Percentiles rank a stretch among this genome's conserved stretches.
Evolutionary conservation across 306 rosid genomes (phyloP).

Genomic region (Carpinus viminea): DNA sequence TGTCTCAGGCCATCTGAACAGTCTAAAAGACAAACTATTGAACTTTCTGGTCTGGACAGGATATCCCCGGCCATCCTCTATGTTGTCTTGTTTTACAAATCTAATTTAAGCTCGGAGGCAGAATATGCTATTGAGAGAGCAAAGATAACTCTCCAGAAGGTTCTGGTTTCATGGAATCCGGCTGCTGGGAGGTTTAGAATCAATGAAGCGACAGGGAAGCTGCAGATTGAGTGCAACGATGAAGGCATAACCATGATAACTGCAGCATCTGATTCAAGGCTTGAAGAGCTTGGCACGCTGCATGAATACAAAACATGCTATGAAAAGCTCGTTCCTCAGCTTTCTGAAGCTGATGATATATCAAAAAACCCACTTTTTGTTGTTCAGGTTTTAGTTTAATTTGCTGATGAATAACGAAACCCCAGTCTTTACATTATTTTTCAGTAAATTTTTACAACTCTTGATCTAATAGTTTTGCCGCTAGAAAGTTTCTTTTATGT

Average conservation of each 20-base stretch:
- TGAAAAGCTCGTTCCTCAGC: slow-evolving; percentile 29
- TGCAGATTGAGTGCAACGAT: slow-evolving; percentile 28
- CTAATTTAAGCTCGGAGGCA: not conserved
- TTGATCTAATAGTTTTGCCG: not conserved
- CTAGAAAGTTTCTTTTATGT: not conserved
- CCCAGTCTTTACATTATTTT: not conserved
- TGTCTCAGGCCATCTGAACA: slow-evolving; percentile 21
- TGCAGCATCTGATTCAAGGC: slow-evolving; percentile 26
- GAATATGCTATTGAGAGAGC: slow-evolving; percentile 22
- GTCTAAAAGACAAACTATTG: slow-evolving; percentile 27
- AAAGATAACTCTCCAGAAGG: slow-evolving; percentile 25
- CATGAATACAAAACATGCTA: slow-evolving; percentile 26
- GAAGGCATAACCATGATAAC: slow-evolving; percentile 20
- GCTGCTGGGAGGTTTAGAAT: slow-evolving; percentile 34
- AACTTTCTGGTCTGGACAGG: slow-evolving; percentile 37
- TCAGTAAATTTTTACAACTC: too few relatives aligned
- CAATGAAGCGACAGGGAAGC: slow-evolving; percentile 27
- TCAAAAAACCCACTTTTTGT: slow-evolving; percentile 30
- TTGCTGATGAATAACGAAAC: not conserved
- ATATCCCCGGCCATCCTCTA: slow-evolving; percentile 32
- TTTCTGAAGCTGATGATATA: slow-evolving; percentile 18
- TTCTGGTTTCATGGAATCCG: slow-evolving; percentile 28
- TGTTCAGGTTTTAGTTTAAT: slow-evolving; percentile 28
- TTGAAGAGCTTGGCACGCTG: slow-evolving; percentile 27
- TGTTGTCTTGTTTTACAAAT: slow-evolving; percentile 26